Evolutionary conservation across 208 protist genomes (phyloP).

Genomic region (Vickermania ingenoplastis): DNA sequence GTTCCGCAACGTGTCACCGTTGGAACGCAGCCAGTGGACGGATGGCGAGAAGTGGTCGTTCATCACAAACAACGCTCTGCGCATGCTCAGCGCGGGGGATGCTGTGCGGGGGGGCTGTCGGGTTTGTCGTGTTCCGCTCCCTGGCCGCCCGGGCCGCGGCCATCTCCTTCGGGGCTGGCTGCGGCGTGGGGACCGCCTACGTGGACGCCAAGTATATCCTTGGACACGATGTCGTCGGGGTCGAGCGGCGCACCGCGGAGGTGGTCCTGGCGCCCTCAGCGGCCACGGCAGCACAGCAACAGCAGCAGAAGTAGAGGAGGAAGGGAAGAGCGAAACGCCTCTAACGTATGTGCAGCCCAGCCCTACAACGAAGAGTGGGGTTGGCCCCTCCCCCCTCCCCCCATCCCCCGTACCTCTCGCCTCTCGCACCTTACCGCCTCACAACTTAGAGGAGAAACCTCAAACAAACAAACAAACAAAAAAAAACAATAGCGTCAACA

Average conservation of each 20-base stretch:
- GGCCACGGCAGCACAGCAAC: neutral
- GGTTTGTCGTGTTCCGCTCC: slow-evolving; percentile 60
- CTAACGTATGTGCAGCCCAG: no score
- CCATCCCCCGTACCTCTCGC: no score
- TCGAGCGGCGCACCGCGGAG: no score
- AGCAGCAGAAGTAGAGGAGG: no score
- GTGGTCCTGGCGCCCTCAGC: no score
- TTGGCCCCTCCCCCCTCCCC: no score
- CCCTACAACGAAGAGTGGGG: no score
- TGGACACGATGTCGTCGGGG: slow-evolving; percentile 57
- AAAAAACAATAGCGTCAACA: no score
- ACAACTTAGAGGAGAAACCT: no score
- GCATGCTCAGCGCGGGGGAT: slow-evolving; percentile 67
- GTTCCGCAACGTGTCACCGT: neutral
- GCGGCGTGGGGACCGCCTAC: slow-evolving; percentile 75
- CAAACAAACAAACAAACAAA: no score
- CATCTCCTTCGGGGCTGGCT: slow-evolving; percentile 62
- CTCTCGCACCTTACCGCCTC: no score
- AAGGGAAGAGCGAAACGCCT: no score
- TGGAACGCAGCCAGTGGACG: slow-evolving; percentile 10
- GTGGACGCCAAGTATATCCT: slow-evolving; percentile 80
- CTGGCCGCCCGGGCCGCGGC: slow-evolving; percentile 33
- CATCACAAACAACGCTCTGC: slow-evolving; percentile 69
- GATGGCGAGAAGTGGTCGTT: slow-evolving; percentile 75
- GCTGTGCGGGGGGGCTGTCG: slow-evolving; percentile 45